Evolutionary conservation across 768 basidiomycete genomes (phyloP).

Genomic region (Tylopilus sp.): DNA sequence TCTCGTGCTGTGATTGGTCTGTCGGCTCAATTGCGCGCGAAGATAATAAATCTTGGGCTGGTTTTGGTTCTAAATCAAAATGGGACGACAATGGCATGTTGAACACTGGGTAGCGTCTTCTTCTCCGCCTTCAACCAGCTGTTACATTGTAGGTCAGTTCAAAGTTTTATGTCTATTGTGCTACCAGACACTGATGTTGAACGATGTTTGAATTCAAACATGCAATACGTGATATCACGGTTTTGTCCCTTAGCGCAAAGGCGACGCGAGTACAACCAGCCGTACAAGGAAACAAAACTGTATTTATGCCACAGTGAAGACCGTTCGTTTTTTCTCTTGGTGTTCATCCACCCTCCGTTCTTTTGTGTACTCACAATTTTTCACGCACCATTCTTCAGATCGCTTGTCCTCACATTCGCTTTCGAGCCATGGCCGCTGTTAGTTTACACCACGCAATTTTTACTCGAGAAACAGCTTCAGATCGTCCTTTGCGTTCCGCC

Average conservation of each 20-base stretch:
- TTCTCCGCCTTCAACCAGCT: background rate
- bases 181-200: conserved; percentile 2
- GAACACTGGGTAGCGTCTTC: background rate
- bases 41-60: no score
- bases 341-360: conserved; percentile 7
- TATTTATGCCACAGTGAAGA: conserved; percentile 15
- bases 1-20: conserved; percentile 16
- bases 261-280: background rate
- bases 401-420: conserved; percentile 15
- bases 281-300: background rate
- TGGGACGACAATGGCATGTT: conserved; percentile 13
- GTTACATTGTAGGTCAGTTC: conserved; percentile 15
- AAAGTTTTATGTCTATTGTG: background rate
- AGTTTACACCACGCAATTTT: conserved; percentile 56
- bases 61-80: conserved; percentile 10
- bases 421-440: conserved; percentile 51
- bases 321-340: conserved; percentile 10
- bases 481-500: conserved; percentile 19
- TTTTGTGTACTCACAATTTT: conserved; percentile 13
- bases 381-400: conserved; percentile 8
- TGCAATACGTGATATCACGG: conserved; percentile 6
- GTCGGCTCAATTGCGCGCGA: conserved; percentile 7
- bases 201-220: background rate
- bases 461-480: conserved; percentile 30
- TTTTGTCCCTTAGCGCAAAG: conserved; percentile 5